These are phyloP conservation scores for Globisporangium uncinulatum DNA, from an alignment of 352 stramenopile species.

Conservation along the genomic window DNA sequence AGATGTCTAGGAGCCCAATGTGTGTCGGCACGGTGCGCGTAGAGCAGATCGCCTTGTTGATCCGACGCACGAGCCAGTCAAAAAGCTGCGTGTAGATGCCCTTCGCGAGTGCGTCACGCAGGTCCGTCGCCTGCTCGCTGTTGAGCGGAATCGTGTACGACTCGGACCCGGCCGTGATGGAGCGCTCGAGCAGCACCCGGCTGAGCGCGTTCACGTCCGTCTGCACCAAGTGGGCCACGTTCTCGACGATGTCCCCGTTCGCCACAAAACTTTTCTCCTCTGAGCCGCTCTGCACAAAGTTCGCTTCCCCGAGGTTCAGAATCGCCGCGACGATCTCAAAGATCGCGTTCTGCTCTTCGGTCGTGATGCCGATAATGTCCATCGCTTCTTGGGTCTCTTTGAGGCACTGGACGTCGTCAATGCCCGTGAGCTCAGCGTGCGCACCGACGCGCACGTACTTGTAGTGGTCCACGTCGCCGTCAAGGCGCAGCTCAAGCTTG, in stretches of 20 bases:
- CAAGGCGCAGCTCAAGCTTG: slow-evolving; percentile 49
- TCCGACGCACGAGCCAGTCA: slow-evolving; percentile 92
- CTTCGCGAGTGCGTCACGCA: slow-evolving; percentile 95
- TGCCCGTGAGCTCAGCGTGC: slow-evolving; percentile 45
- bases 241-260: slow-evolving; percentile 51
- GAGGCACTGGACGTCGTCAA: slow-evolving; percentile 68
- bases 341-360: slow-evolving; percentile 88
- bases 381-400: slow-evolving; percentile 86
- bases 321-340: slow-evolving; percentile 95
- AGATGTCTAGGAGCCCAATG: slow-evolving; percentile 95
- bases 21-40: slow-evolving; percentile 67
- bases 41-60: slow-evolving; percentile 77
- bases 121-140: slow-evolving; percentile 84
- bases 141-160: slow-evolving; percentile 91
- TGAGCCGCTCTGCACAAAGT: slow-evolving; percentile 70
- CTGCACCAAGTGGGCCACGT: slow-evolving; percentile 52
- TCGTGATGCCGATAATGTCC: slow-evolving; percentile 86
- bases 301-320: slow-evolving; percentile 95
- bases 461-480: slow-evolving; percentile 56
- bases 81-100: slow-evolving; percentile 96
- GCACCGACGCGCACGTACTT: slow-evolving; percentile 72
- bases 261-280: slow-evolving; percentile 53
- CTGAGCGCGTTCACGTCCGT: slow-evolving; percentile 67
- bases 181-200: slow-evolving; percentile 84
- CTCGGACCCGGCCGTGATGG: slow-evolving; percentile 91